phyloP scores from a whole-genome alignment of 2,329 filamentous ascomycete species.

The Colletotrichum cordylinicola region DNA sequence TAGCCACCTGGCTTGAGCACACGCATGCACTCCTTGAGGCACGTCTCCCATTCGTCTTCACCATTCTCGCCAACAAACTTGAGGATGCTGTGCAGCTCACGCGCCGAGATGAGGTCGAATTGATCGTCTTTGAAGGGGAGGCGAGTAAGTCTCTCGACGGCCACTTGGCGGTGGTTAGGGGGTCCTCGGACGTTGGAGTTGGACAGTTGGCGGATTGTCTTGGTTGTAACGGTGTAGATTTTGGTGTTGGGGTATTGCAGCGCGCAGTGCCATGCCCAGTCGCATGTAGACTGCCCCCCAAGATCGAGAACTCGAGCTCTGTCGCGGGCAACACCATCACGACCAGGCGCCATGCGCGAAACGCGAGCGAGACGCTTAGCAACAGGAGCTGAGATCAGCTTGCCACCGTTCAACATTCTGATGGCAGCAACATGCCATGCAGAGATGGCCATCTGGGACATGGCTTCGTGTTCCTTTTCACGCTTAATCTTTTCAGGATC shows the following conservation, averaged over 20 bases:
- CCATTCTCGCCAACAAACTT: slow-evolving; percentile 73
- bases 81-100: slow-evolving; percentile 84
- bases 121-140: slow-evolving; percentile 86
- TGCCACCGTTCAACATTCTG: slow-evolving; percentile 69
- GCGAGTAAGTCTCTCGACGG: slow-evolving; percentile 76
- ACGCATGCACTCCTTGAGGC: slow-evolving; percentile 84
- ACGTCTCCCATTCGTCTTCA: slow-evolving; percentile 87
- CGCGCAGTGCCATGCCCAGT: slow-evolving; percentile 96
- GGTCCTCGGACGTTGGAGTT: slow-evolving; percentile 83
- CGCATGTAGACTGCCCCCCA: slow-evolving; percentile 82
- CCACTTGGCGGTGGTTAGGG: slow-evolving; percentile 83
- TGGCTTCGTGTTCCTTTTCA: slow-evolving; percentile 83
- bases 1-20: slow-evolving; percentile 93
- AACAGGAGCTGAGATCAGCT: slow-evolving; percentile 67
- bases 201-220: slow-evolving; percentile 71
- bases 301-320: slow-evolving; percentile 81
- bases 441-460: slow-evolving; percentile 70
- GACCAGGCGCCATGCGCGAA: slow-evolving; percentile 52
- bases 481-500: slow-evolving; percentile 67
- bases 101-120: slow-evolving; percentile 91
- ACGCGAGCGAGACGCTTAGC: slow-evolving; percentile 65
- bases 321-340: slow-evolving; percentile 50
- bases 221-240: slow-evolving; percentile 86
- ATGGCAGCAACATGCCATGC: slow-evolving; percentile 67
- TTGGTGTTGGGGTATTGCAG: slow-evolving; percentile 84